A percentile compares a stretch with the other conserved stretches of the same genome.
These are phyloP conservation scores for Termitomyces sp. DNA, from an alignment of 768 basidiomycete species.

Conservation along the genomic window DNA sequence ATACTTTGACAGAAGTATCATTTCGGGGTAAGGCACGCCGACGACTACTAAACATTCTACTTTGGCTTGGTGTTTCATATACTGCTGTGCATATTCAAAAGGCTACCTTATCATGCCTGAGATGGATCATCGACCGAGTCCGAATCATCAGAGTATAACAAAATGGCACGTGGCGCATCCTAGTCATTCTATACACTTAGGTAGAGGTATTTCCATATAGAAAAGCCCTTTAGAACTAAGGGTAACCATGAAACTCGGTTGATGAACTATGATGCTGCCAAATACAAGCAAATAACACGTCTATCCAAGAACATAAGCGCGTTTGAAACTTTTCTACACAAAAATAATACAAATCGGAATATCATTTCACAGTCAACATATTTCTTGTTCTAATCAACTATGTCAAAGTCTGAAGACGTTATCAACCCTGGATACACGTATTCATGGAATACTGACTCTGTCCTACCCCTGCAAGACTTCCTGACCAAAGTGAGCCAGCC, in stretches of 20 bases:
- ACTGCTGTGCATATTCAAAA: background rate
- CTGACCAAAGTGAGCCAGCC: conserved; percentile 44
- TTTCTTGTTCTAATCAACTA: background rate
- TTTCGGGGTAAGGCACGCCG: background rate
- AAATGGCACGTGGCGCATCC: background rate
- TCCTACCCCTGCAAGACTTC: conserved; percentile 47
- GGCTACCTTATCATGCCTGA: background rate
- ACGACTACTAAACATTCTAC: background rate
- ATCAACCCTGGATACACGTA: conserved; percentile 45
- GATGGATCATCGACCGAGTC: background rate
- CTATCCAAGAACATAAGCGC: background rate
- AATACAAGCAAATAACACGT: conserved; percentile 12
- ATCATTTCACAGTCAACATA: background rate
- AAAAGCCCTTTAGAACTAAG: background rate
- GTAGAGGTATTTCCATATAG: background rate
- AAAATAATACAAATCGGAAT: no score
- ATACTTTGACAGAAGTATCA: conserved; percentile 1
- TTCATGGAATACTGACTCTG: conserved; percentile 44
- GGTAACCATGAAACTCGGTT: no score
- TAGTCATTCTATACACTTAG: background rate
- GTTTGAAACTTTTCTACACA: background rate
- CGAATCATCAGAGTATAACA: background rate
- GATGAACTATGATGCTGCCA: background rate
- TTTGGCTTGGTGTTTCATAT: conserved; percentile 1
- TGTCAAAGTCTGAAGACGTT: conserved; percentile 36